Evolutionary conservation across 2,329 filamentous ascomycete genomes (phyloP).

Genomic region (Orbilia ellipsospora): DNA sequence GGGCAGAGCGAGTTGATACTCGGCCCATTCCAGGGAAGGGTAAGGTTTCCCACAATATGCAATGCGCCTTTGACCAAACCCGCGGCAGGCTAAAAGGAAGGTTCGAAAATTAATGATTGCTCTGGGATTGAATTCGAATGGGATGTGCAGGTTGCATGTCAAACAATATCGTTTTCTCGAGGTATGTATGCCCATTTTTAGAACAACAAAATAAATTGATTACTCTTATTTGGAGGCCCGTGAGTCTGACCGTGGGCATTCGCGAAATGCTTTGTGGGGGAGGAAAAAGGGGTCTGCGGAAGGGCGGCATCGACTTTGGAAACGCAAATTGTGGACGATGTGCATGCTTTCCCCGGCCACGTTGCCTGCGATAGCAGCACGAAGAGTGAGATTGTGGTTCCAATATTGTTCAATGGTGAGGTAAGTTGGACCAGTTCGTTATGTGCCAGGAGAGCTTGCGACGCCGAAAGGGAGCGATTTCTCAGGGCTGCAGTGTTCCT

Average conservation of each 20-base stretch:
- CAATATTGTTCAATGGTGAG: conserved; percentile 69
- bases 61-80: neutral
- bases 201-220: neutral
- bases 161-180: conserved; percentile 73
- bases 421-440: conserved; percentile 60
- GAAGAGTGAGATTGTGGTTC: conserved; percentile 84
- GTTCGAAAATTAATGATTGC: neutral
- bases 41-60: conserved; percentile 59
- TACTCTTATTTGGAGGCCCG: neutral
- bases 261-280: conserved; percentile 61
- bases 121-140: too few species aligned
- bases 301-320: conserved; percentile 70
- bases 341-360: conserved; percentile 79
- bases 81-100: conserved; percentile 7
- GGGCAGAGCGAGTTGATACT: conserved; percentile 72
- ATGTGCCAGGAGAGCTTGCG: conserved; percentile 18
- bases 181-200: conserved; percentile 40
- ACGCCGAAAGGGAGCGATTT: conserved; percentile 19
- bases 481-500: conserved; percentile 58
- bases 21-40: conserved; percentile 82
- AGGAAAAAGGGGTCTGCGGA: conserved; percentile 76
- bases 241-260: conserved; percentile 23
- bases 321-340: conserved; percentile 77
- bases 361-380: conserved; percentile 83
- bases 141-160: conserved; percentile 70